Base-by-base conservation (phyloP, 2,329 filamentous ascomycete species). In the Didymella arachidicola region DNA sequence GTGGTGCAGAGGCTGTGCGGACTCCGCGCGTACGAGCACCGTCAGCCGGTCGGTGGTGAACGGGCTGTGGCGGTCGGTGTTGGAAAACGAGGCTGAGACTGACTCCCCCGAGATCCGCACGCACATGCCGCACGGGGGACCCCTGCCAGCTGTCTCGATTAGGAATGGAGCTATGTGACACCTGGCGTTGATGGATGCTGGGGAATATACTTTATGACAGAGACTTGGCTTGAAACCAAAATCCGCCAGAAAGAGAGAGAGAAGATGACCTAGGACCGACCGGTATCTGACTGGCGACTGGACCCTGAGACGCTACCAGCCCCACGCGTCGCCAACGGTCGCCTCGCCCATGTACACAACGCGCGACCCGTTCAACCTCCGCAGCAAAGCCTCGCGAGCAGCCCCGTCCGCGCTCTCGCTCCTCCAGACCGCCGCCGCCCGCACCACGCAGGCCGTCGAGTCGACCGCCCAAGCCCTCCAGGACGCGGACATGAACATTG, bases 321-420 rank as follows among this genome's bases (percentile, higher is more conserved):
- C 47, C 43, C 19, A 46, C 50, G 56, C 41, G 50, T 54, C 49
- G 39, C 30, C 39, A 29, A 55, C 53, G 38, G 52, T 30, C 53
- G 55, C 55, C 56, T 30, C 53, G 55, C 49, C 56, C 53, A 80
- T 81, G 79, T 78, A 80, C 75, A 79, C 75, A 64, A 65, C 66
- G 62, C 73, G 79, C 64, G 79, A 81, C 67, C 78, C 79, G 14
- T 80, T 81, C 75, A 79, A 77, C 66, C 68, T 80, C 62, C 79
- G 79, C 66, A 70, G 63, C 60, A 69, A 67, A 66, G 64, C 72
- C 57, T 63, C 67, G 11, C 63, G 62, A 58, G 63, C 72, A 47
- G 56, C 72, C 45, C 65, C 69, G 18, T 66, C 72, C 29, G 70
- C 73, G 53, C 64, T 75, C 51, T 57, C 66, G 22, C 62, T 74